Evolutionary conservation across 2,329 filamentous ascomycete genomes (phyloP), one percentile per base, ranked within the genome.

Genomic region (Tolypocladium tropicale): DNA sequence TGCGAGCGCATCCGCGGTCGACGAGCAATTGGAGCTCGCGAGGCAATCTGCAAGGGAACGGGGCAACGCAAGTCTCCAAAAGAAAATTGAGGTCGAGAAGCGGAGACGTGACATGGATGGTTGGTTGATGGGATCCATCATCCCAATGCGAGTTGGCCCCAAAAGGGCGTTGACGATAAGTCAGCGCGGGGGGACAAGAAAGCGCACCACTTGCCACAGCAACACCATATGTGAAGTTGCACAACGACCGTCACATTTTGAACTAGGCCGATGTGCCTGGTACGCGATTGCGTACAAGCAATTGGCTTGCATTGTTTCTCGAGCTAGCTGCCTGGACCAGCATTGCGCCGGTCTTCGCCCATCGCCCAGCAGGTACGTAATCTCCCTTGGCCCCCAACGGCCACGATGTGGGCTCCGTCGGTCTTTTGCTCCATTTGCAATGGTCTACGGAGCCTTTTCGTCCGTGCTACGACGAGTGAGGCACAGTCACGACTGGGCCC

Each of bases 81-180:
- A 49, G 46, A 49, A 32, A 49, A 49, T 6, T 49, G 46, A 49
- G 28, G 46, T 30, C 51, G 25, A 37, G 34, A 34, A 53, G 51
- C 51, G 51, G 51, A 53, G 51, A 53, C 51, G 18, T n/a, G 51
- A 32, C 51, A 53, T 41, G 51, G 51, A 37, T n/a, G n/a, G n/a
- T n/a, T n/a, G n/a, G n/a, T n/a, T n/a, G n/a, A n/a, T 53, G 34
- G 37, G 46, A 50, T 21, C 46, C 46, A 33, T 50, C 33, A 30
- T 41, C 28, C 28, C 51, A 53, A 41, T 36, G 6, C 23, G n/a
- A n/a, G n/a, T n/a, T n/a, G n/a, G 51, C 33, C 16, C 25, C 36
- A 32, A 39, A 21, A 32, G 32, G 46, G 46, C 46, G 28, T 50
- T 10, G 46, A 32, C 28, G 28, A n/a, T 32, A 30, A 21, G 21